phyloP scores from a whole-genome alignment of 2,329 filamentous ascomycete species.

The Coniochaeta sp. region DNA sequence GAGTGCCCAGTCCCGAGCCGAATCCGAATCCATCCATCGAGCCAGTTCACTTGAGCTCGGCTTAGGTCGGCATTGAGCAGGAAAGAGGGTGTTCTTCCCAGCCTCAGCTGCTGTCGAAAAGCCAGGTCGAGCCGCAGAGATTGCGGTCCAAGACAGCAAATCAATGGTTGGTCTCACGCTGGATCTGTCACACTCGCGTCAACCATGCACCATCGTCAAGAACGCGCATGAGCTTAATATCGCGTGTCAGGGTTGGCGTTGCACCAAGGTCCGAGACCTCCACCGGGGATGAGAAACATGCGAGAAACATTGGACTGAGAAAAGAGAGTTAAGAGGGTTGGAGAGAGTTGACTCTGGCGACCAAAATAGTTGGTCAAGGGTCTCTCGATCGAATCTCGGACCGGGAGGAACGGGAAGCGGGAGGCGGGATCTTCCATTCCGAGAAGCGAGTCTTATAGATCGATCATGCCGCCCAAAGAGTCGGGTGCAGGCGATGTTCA shows the following conservation, averaged over 20 bases:
- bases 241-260: background rate
- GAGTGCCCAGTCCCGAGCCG: background rate
- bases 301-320: constrained; percentile 1
- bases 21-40: too few relatives aligned
- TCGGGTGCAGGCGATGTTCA: too few relatives aligned
- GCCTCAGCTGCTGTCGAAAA: background rate
- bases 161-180: constrained; percentile 3
- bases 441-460: background rate
- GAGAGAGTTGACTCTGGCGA: background rate
- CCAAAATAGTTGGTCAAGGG: background rate
- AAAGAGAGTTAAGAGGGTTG: too few relatives aligned
- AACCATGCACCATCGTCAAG: background rate
- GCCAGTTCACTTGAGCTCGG: background rate
- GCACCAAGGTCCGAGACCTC: background rate
- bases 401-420: background rate
- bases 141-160: constrained; percentile 3
- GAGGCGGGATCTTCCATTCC: background rate
- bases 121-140: background rate
- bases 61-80: background rate
- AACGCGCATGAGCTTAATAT: background rate
- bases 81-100: background rate
- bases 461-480: background rate
- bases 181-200: background rate
- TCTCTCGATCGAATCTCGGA: background rate
- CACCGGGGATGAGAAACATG: background rate